Evolutionary conservation across 2,329 filamentous ascomycete species (phyloP).

Genomic region (Fusarium tuaranense): DNA sequence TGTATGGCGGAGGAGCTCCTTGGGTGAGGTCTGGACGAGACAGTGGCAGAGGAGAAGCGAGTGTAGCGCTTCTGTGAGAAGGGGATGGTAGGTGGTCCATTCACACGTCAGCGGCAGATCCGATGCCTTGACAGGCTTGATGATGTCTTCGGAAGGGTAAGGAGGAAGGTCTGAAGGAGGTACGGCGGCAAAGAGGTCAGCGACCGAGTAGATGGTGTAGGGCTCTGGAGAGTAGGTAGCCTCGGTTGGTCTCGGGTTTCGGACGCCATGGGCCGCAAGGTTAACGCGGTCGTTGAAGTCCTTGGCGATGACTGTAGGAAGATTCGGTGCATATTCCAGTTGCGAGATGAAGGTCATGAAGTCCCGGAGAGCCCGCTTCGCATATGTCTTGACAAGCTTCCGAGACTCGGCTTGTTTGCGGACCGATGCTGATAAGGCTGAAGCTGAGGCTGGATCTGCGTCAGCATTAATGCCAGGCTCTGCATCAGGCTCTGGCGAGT

Average conservation of each 20-base stretch:
- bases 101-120: constrained; percentile 48
- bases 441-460: not conserved
- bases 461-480: not conserved
- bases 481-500: constrained; percentile 1
- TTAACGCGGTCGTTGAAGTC: constrained; percentile 69
- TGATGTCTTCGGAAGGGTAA: constrained; percentile 66
- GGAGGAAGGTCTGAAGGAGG: constrained; percentile 75
- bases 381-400: constrained; percentile 78
- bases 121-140: constrained; percentile 45
- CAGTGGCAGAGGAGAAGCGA: constrained; percentile 81
- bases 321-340: constrained; percentile 82
- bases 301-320: constrained; percentile 70
- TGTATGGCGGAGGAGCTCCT: constrained; percentile 82
- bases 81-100: constrained; percentile 77
- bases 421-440: constrained; percentile 12
- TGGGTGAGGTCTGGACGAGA: constrained; percentile 82
- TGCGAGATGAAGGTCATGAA: constrained; percentile 78
- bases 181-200: constrained; percentile 77
- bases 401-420: constrained; percentile 52
- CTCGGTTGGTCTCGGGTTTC: constrained; percentile 54
- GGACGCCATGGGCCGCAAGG: constrained; percentile 61
- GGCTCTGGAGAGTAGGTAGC: constrained; percentile 39
- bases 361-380: constrained; percentile 81
- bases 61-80: constrained; percentile 83
- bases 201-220: constrained; percentile 60